phyloP scores from a whole-genome alignment of 2,329 filamentous ascomycete species.

The Cadophora luteo-olivacea region DNA sequence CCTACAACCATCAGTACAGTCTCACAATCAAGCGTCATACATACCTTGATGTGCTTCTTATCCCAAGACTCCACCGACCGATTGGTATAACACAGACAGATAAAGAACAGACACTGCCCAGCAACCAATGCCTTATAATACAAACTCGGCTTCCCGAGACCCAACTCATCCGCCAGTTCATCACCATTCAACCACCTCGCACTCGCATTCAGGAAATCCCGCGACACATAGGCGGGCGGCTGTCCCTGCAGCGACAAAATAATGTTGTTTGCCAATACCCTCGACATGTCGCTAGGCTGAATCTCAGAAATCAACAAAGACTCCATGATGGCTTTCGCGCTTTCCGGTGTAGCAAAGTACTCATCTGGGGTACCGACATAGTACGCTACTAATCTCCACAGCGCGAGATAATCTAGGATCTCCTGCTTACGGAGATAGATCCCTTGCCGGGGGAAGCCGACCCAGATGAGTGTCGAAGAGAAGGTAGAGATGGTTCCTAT shows the following conservation, averaged over 20 bases:
- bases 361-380: slow-evolving; percentile 72
- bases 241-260: slow-evolving; percentile 70
- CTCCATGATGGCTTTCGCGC: slow-evolving; percentile 70
- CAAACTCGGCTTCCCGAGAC: slow-evolving; percentile 31
- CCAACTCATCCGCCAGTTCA: slow-evolving; percentile 64
- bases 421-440: slow-evolving; percentile 69
- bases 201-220: slow-evolving; percentile 71
- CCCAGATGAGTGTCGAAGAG: slow-evolving; percentile 69
- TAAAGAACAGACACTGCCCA: slow-evolving; percentile 41
- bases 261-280: slow-evolving; percentile 76
- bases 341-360: slow-evolving; percentile 60
- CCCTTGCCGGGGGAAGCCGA: slow-evolving; percentile 75
- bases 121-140: slow-evolving; percentile 40
- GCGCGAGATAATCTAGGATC: slow-evolving; percentile 71
- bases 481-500: slow-evolving; percentile 77
- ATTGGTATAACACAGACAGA: slow-evolving; percentile 49
- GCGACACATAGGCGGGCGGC: slow-evolving; percentile 69
- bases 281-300: slow-evolving; percentile 65
- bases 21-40: neutral
- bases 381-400: slow-evolving; percentile 79
- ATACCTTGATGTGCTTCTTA: slow-evolving; percentile 56
- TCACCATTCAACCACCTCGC: slow-evolving; percentile 74
- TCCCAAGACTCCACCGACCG: slow-evolving; percentile 55
- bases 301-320: slow-evolving; percentile 71
- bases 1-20: slow-evolving; percentile 14